These are phyloP conservation scores for Gossypium longicalyx DNA, from an alignment of 345 rosid species.

Conservation along the genomic window DNA sequence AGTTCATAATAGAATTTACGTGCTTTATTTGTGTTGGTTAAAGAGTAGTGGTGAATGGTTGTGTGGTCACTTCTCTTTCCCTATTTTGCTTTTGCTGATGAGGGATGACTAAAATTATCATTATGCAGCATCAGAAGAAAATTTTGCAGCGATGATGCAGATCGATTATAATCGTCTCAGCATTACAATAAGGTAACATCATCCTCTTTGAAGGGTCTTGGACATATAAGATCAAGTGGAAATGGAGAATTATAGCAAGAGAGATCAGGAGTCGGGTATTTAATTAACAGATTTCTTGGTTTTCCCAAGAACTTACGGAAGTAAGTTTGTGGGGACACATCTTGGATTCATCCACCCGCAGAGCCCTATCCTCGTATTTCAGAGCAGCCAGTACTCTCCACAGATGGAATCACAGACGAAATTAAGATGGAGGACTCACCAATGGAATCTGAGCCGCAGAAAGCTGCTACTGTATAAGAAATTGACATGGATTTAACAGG, in stretches of 20 bases:
- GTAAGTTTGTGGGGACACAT: conserved; percentile 30
- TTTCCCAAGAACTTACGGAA: conserved; percentile 42
- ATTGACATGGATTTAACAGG: neutral
- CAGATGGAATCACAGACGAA: conserved; percentile 8
- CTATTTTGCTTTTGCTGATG: neutral
- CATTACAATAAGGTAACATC: conserved; percentile 54
- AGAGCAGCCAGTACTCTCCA: conserved; percentile 12
- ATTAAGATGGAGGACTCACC: conserved; percentile 16
- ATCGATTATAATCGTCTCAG: conserved; percentile 42
- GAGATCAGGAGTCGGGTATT: neutral
- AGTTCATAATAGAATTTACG: neutral
- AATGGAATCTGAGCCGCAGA: conserved; percentile 9
- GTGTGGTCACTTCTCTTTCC: neutral
- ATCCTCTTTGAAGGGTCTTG: neutral
- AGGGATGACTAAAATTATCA: conserved; percentile 9
- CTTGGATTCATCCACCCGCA: conserved; percentile 37
- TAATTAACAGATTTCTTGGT: neutral
- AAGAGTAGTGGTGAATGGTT: neutral
- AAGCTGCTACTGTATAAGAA: neutral
- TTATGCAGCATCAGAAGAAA: conserved; percentile 60
- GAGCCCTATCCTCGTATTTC: conserved; percentile 17
- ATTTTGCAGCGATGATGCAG: conserved; percentile 51
- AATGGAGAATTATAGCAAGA: neutral
- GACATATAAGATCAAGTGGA: neutral
- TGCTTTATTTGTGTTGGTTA: neutral